Conservation (phyloP, 148 eudicot genomes). For the Gaultheria prostrata region DNA sequence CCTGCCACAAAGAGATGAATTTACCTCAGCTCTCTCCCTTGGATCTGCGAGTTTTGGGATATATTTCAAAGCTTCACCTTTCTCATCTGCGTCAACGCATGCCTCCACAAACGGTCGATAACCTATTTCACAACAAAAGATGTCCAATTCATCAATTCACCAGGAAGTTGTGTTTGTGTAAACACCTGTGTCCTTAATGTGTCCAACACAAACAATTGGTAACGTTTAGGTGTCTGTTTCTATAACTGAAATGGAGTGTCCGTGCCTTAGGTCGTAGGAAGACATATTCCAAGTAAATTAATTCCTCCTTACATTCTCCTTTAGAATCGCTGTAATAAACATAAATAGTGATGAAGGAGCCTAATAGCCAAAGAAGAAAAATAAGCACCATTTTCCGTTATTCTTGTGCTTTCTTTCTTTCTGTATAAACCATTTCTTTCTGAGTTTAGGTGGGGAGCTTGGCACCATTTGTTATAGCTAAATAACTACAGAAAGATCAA, state of each 20-base stretch:
- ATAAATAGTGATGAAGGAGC: not conserved
- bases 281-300: not conserved
- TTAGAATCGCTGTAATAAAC: not conserved
- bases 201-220: not conserved
- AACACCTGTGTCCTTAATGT: not conserved
- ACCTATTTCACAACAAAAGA: slow-evolving; percentile 41
- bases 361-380: not conserved
- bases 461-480: not conserved
- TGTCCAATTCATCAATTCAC: not conserved
- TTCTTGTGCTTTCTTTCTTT: not conserved
- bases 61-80: slow-evolving; percentile 83
- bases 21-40: slow-evolving; percentile 88
- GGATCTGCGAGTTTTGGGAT: slow-evolving; percentile 84
- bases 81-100: slow-evolving; percentile 89
- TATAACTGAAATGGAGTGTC: not conserved
- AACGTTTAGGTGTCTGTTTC: not conserved
- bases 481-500: not conserved
- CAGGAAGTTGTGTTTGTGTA: not conserved
- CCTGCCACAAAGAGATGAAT: not conserved
- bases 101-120: slow-evolving; percentile 97
- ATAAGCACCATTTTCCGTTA: not conserved
- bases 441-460: not conserved
- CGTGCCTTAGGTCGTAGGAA: not conserved
- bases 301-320: not conserved
- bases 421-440: not conserved